Evolutionary conservation across 2,329 filamentous ascomycete genomes (phyloP).

Genomic region (Trichoderma koningii): DNA sequence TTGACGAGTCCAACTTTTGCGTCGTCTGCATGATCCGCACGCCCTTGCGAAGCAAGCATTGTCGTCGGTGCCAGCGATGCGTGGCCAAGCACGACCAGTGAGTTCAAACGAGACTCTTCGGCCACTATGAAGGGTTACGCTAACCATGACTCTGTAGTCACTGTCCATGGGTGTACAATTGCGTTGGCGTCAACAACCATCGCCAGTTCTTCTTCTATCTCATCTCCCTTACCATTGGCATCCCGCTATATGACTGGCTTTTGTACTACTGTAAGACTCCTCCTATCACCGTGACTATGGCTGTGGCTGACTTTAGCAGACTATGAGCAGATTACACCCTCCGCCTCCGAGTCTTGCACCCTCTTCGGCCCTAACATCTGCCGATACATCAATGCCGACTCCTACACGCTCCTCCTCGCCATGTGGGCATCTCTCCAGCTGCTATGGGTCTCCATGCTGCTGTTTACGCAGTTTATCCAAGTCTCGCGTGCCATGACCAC

Average conservation of each 20-base stretch:
- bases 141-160: conserved; percentile 59
- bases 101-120: conserved; percentile 41
- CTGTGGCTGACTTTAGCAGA: conserved; percentile 6
- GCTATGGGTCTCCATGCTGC: conserved; percentile 95
- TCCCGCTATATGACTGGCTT: conserved; percentile 71
- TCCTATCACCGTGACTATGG: not conserved
- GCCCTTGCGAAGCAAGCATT: conserved; percentile 93
- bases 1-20: conserved; percentile 93
- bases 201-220: conserved; percentile 94
- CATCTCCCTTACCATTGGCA: conserved; percentile 72
- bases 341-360: conserved; percentile 64
- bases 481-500: conserved; percentile 92
- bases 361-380: conserved; percentile 76
- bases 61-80: conserved; percentile 85
- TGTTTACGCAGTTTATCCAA: conserved; percentile 91
- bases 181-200: conserved; percentile 92
- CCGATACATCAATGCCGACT: conserved; percentile 73
- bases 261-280: conserved; percentile 66
- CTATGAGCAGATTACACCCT: conserved; percentile 40
- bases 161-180: conserved; percentile 98
- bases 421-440: conserved; percentile 83
- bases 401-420: conserved; percentile 78
- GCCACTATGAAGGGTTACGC: too few relatives aligned
- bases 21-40: conserved; percentile 92
- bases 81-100: conserved; percentile 97